A percentile compares a stretch with the other conserved stretches of the same genome.
Evolutionary conservation across 139 green algal genomes (phyloP).

Genomic region (Raphidocelis subcapitata): DNA sequence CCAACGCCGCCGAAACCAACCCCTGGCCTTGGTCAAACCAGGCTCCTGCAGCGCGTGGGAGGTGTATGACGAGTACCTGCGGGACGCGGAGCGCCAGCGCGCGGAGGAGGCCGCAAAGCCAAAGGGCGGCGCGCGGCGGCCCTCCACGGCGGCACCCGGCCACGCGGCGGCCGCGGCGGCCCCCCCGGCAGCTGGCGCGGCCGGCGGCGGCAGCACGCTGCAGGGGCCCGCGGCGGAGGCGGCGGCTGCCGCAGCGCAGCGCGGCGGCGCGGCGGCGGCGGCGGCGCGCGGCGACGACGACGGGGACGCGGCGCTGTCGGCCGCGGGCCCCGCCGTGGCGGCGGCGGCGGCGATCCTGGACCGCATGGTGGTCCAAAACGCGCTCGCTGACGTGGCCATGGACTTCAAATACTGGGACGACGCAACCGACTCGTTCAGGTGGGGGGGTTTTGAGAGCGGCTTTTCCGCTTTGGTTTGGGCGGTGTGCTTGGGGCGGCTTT

Average conservation of each 20-base stretch:
- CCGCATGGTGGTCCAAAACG: constrained; percentile 92
- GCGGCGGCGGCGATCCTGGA: constrained; percentile 78
- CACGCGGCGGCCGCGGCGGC: neutral
- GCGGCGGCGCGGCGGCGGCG: neutral
- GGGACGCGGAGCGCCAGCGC: constrained; percentile 76
- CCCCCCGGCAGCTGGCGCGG: neutral
- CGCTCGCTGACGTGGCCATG: constrained; percentile 77
- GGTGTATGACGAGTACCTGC: constrained; percentile 93
- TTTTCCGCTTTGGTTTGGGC: no score
- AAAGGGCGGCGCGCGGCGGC: constrained; percentile 36
- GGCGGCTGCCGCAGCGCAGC: constrained; percentile 2
- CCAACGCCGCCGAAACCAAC: no score
- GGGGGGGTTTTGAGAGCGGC: constrained; percentile 16
- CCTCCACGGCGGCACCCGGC: constrained; percentile 21
- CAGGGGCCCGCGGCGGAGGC: neutral
- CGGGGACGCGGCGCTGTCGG: neutral
- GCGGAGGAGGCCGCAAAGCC: constrained; percentile 65
- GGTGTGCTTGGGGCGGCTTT: no score
- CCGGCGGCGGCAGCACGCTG: constrained; percentile 12
- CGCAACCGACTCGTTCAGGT: constrained; percentile 66
- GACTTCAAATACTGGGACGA: constrained; percentile 99
- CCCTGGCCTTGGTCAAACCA: no score
- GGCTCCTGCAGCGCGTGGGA: constrained; percentile 79
- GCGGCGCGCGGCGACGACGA: constrained; percentile 3
- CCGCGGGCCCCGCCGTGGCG: neutral